A percentile compares a stretch with the other conserved stretches of the same genome.
Conservation (phyloP, 148 eudicot species). For the Nepenthes mirabilis region DNA sequence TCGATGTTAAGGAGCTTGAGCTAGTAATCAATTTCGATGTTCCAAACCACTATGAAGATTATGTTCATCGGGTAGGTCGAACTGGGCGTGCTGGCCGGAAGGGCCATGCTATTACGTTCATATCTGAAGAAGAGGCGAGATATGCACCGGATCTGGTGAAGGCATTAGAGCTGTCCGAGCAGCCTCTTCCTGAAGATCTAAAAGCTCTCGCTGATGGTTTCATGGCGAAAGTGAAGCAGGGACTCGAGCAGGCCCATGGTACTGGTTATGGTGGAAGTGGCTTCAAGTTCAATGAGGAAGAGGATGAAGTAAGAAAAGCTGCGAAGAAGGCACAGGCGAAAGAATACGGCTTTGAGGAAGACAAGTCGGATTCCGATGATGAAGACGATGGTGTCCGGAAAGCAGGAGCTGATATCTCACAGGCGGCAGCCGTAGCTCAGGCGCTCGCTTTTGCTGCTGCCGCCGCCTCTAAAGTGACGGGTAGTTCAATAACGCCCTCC, state of each 20-base stretch:
- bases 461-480: constrained; percentile 25
- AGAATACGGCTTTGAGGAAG: constrained; percentile 74
- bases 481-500: constrained; percentile 12
- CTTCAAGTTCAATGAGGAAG: constrained; percentile 75
- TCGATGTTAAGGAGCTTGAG: constrained; percentile 82
- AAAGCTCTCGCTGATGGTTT: constrained; percentile 69
- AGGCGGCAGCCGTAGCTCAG: constrained; percentile 32
- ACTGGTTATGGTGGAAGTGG: constrained; percentile 89
- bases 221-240: constrained; percentile 68
- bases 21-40: constrained; percentile 63
- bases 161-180: constrained; percentile 67
- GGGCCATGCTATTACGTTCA: constrained; percentile 66
- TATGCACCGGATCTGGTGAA: constrained; percentile 72
- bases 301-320: constrained; percentile 74
- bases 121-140: constrained; percentile 58
- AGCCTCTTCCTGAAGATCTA: constrained; percentile 62
- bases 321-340: constrained; percentile 86
- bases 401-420: constrained; percentile 35
- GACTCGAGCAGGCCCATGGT: constrained; percentile 68
- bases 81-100: constrained; percentile 80
- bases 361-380: constrained; percentile 75
- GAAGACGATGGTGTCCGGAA: constrained; percentile 68
- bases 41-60: constrained; percentile 81
- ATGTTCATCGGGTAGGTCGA: constrained; percentile 78
- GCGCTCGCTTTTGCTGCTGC: constrained; percentile 31